Base-by-base conservation (phyloP, 1,139 yeast genomes). In the Yamadazyma diddensiae region DNA sequence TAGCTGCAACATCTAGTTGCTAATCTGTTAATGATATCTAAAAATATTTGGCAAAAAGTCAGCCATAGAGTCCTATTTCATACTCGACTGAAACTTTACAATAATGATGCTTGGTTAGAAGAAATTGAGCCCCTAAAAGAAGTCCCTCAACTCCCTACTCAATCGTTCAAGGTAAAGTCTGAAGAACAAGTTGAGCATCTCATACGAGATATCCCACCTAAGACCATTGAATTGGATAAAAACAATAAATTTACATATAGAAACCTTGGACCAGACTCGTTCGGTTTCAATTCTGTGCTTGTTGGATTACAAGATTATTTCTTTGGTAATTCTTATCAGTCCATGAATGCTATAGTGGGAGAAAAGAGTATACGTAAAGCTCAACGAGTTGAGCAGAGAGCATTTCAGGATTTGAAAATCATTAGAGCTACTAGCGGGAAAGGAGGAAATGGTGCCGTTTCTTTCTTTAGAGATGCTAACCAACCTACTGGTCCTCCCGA, bases 401-500 rank as follows among this genome's bases (percentile, higher is more conserved):
- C 70, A 21, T 69, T 69, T 43, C 59, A 64, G 16, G 95, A 87
- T 53, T 57, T 85, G n/a, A 70, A 78, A 43, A 70, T 87, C 11
- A 69, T 88, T 5, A 72, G 76, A 35, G 64, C 85, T n/a, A 59
- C 61, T 8, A 79, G 94, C 27, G 98, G 98, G 0, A 67, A 65
- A 30, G 98, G 98, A 18, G 98, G 98, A 1, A 72, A 81, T 52
- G 98, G 98, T 5, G 71, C 78, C 30, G 82, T 87, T 0, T 82
- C 97, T 1, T 92, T 92, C 55, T 74, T 82, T 43, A 65, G 95
- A 40, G 97, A 87, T 47, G 86, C 95, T 2, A 85, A 88, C 32
- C 64, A 86, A 26, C 72, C 95, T 0, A 70, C 73, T 13, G 98
- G 98, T 0, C 97, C 98, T 0, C 95, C 98, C 0, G 95, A 90